Evolutionary conservation across 352 stramenopile species (phyloP).

Genomic region (Peronosclerospora sorghi): DNA sequence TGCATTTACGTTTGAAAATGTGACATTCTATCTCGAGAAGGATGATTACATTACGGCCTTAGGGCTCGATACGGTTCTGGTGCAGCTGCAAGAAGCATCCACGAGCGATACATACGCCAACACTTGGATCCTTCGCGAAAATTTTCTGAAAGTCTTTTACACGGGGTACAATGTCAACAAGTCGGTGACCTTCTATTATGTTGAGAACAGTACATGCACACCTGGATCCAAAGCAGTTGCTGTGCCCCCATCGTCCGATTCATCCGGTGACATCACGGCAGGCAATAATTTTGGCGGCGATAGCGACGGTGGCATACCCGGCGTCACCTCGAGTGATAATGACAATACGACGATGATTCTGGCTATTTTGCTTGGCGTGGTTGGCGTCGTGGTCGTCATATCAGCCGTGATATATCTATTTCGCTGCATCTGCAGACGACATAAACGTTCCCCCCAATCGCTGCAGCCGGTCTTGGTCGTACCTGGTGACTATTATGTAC

Average conservation of each 20-base stretch:
- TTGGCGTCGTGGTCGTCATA: too few relatives aligned
- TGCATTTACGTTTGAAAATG: too few relatives aligned
- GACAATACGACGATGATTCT: slow-evolving; percentile 26
- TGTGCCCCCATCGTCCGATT: slow-evolving; percentile 19
- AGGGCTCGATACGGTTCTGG: slow-evolving; percentile 24
- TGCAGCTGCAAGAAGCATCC: slow-evolving; percentile 33
- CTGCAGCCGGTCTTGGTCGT: slow-evolving; percentile 24
- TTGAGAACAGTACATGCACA: too few relatives aligned
- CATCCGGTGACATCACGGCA: slow-evolving; percentile 19
- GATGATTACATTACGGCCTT: too few relatives aligned
- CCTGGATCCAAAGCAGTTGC: slow-evolving; percentile 25
- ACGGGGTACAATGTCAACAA: too few relatives aligned
- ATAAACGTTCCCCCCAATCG: slow-evolving; percentile 17
- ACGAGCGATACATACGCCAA: slow-evolving; percentile 26
- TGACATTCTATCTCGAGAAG: slow-evolving; percentile 50
- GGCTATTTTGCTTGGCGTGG: slow-evolving; percentile 21
- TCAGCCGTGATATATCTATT: slow-evolving; percentile 21
- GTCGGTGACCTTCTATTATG: slow-evolving; percentile 56
- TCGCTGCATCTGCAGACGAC: slow-evolving; percentile 16
- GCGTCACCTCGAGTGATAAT: slow-evolving; percentile 13
- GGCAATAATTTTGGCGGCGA: too few relatives aligned
- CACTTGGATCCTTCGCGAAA: slow-evolving; percentile 70
- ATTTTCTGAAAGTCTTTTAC: slow-evolving; percentile 67
- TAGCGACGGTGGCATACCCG: slow-evolving; percentile 1
- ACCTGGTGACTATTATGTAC: slow-evolving; percentile 19